These are phyloP conservation scores for Colletotrichum limetticola DNA, from an alignment of 2,329 filamentous ascomycete species.

Conservation along the genomic window DNA sequence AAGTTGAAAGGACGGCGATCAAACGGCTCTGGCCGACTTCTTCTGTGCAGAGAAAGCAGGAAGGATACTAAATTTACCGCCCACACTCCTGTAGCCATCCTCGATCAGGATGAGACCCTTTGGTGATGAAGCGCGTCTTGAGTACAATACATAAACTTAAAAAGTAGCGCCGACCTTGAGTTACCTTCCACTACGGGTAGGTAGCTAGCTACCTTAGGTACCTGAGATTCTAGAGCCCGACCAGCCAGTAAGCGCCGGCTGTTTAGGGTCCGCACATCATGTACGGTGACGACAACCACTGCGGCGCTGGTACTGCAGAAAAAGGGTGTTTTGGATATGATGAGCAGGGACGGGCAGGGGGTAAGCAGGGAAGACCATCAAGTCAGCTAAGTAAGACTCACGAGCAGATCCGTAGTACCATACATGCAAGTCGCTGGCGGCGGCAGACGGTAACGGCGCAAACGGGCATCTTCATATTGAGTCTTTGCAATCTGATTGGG, in stretches of 20 bases:
- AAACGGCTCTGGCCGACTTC: neutral
- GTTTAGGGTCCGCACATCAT: neutral
- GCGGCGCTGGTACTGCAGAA: neutral
- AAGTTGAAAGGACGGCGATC: neutral
- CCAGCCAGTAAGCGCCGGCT: neutral
- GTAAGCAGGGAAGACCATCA: neutral
- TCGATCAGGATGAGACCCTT: neutral
- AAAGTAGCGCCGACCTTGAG: no score
- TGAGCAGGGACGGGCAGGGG: neutral
- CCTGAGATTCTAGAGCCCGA: neutral
- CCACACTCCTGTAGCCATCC: neutral
- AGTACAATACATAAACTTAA: no score
- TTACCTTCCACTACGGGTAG: neutral
- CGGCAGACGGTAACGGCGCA: neutral
- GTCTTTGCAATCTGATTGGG: neutral
- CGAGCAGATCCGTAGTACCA: neutral
- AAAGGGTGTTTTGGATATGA: neutral
- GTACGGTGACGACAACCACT: constrained; percentile 18
- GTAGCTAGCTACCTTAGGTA: neutral
- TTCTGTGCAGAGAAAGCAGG: neutral
- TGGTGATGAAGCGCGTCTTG: no score
- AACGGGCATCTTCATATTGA: neutral
- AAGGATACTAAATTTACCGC: no score
- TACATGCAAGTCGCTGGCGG: neutral
- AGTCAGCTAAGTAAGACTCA: neutral